Evolutionary conservation across 148 eudicot species (phyloP).

Genomic region (Vaccinium darrowii): DNA sequence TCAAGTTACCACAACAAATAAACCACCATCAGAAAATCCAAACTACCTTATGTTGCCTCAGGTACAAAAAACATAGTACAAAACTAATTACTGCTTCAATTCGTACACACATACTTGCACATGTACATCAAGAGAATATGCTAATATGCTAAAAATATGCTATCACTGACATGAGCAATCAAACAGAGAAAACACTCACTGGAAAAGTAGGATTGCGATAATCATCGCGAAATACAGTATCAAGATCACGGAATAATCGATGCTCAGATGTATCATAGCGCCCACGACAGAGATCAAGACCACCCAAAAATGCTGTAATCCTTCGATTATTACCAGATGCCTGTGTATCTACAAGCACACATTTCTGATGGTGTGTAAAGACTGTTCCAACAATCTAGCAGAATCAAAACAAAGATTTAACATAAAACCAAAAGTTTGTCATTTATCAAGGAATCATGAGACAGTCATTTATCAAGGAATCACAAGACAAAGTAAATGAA

Average conservation of each 20-base stretch:
- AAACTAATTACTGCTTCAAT: too few relatives aligned
- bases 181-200: conserved; percentile 51
- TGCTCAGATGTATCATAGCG: conserved; percentile 99
- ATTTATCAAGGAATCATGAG: not conserved
- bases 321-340: conserved; percentile 80
- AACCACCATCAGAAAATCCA: too few relatives aligned
- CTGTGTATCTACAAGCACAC: conserved; percentile 96
- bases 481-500: not conserved
- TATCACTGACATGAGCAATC: not conserved
- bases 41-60: too few relatives aligned
- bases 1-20: too few relatives aligned
- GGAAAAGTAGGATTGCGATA: conserved; percentile 83
- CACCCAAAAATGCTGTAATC: conserved; percentile 90
- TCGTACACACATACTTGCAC: too few relatives aligned
- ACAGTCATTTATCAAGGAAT: not conserved
- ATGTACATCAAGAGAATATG: too few relatives aligned
- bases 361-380: conserved; percentile 98
- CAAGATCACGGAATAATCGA: conserved; percentile 80
- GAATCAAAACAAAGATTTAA: conserved; percentile 5
- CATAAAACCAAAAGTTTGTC: not conserved
- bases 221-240: conserved; percentile 73
- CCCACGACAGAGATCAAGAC: conserved; percentile 95
- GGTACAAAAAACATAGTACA: too few relatives aligned
- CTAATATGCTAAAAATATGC: too few relatives aligned
- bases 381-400: conserved; percentile 83